phyloP scores from a whole-genome alignment of 2,329 filamentous ascomycete species.

The Pseudocercospora fuligena region DNA sequence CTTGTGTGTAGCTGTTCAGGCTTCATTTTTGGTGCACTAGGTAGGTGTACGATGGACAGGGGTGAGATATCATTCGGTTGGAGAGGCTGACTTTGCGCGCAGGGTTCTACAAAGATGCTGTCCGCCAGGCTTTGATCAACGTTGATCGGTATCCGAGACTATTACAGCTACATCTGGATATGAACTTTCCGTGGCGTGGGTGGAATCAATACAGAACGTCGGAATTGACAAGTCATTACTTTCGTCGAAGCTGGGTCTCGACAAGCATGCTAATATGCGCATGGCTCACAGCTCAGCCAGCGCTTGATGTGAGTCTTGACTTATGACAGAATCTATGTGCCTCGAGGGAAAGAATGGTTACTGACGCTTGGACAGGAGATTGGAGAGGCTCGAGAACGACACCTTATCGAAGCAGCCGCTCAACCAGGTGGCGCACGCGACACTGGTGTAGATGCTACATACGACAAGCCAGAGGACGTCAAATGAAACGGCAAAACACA shows the following conservation, averaged over 20 bases:
- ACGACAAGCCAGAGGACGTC: neutral
- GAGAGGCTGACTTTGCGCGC: neutral
- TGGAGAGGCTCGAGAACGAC: neutral
- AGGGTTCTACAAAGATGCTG: constrained; percentile 15
- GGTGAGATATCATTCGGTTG: neutral
- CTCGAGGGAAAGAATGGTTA: neutral
- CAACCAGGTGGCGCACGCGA: neutral
- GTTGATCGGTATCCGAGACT: constrained; percentile 20
- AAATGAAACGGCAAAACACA: constrained; percentile 1
- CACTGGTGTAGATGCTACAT: neutral
- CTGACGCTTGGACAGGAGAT: neutral
- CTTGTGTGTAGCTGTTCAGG: constrained; percentile 15
- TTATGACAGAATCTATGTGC: neutral
- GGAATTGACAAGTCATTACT: constrained; percentile 11
- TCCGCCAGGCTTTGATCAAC: constrained; percentile 14
- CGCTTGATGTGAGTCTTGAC: constrained; percentile 11
- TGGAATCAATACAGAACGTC: constrained; percentile 9
- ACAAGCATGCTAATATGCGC: constrained; percentile 23
- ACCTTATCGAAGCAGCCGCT: neutral
- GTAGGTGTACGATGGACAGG: neutral
- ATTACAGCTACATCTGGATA: constrained; percentile 23
- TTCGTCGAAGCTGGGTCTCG: constrained; percentile 24
- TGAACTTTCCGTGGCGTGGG: constrained; percentile 16
- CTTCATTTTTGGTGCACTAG: constrained; percentile 21
- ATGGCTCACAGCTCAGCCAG: constrained; percentile 22